phyloP scores from a whole-genome alignment of 768 basidiomycete genomes.

The Mycena kentingensis region DNA sequence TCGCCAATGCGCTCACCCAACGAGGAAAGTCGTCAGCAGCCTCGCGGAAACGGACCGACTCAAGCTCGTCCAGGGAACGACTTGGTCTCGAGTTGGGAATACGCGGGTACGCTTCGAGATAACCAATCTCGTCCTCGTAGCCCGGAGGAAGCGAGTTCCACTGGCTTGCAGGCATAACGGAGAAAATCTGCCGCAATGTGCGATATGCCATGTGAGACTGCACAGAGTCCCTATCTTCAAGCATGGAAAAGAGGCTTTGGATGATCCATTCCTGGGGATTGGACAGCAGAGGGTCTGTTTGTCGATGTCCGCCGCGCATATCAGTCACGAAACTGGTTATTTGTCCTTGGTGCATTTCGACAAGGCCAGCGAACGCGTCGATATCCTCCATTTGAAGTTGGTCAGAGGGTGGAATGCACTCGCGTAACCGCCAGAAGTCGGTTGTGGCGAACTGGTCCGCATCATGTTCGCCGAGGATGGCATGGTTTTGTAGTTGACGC shows the following conservation, averaged over 20 bases:
- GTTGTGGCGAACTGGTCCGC: slow-evolving; percentile 51
- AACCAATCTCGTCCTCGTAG: slow-evolving; percentile 47
- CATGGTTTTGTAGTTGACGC: slow-evolving; percentile 58
- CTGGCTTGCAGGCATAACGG: slow-evolving; percentile 38
- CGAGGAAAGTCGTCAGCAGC: slow-evolving; percentile 50
- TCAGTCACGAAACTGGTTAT: slow-evolving; percentile 64
- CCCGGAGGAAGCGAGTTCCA: slow-evolving; percentile 39
- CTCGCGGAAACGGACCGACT: slow-evolving; percentile 37
- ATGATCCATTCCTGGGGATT: slow-evolving; percentile 54
- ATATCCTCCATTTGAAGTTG: slow-evolving; percentile 68
- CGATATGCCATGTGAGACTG: slow-evolving; percentile 61
- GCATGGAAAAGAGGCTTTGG: slow-evolving; percentile 55
- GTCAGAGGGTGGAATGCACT: slow-evolving; percentile 60
- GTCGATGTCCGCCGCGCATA: slow-evolving; percentile 43
- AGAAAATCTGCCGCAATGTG: slow-evolving; percentile 62
- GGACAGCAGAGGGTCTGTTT: slow-evolving; percentile 23
- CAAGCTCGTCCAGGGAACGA: slow-evolving; percentile 41
- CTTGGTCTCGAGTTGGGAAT: slow-evolving; percentile 32
- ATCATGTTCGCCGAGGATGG: slow-evolving; percentile 39
- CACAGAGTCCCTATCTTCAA: slow-evolving; percentile 50
- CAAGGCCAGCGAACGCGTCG: slow-evolving; percentile 68
- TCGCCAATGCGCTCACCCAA: slow-evolving; percentile 67
- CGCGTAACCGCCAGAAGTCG: slow-evolving; percentile 86
- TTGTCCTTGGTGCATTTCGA: slow-evolving; percentile 58
- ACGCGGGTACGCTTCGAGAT: slow-evolving; percentile 50